These are phyloP conservation scores for Schwanniomyces etchellsii DNA, from an alignment of 1,139 yeast genomes.

Conservation along the genomic window DNA sequence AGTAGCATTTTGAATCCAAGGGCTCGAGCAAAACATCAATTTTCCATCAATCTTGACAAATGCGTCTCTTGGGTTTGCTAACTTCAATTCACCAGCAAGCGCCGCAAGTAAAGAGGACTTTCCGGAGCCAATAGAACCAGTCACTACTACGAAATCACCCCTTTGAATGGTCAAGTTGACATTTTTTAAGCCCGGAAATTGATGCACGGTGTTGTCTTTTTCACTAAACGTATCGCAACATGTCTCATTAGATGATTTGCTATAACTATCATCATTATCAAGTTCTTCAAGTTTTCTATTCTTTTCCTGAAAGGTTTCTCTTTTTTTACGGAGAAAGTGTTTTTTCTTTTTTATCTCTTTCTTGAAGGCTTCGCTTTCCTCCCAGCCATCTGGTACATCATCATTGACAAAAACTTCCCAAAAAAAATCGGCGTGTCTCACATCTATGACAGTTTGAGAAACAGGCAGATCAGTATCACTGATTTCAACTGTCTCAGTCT, in stretches of 20 bases:
- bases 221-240: conserved; percentile 7
- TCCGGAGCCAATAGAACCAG: conserved; percentile 40
- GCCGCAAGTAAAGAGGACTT: conserved; percentile 35
- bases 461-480: conserved; percentile 4
- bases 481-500: conserved; percentile 2
- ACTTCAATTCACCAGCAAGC: conserved; percentile 32
- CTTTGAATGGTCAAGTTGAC: conserved; percentile 22
- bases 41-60: conserved; percentile 21
- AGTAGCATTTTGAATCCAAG: conserved; percentile 45
- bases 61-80: conserved; percentile 21
- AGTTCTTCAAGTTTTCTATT: conserved; percentile 3
- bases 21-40: conserved; percentile 27
- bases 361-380: conserved; percentile 3
- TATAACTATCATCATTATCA: conserved; percentile 2
- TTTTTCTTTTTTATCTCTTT: conserved; percentile 13
- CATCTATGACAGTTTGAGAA: conserved; percentile 15
- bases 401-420: conserved; percentile 34
- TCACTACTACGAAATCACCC: conserved; percentile 31
- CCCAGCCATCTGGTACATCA: conserved; percentile 1
- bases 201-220: conserved; percentile 1
- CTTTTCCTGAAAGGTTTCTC: conserved; percentile 7
- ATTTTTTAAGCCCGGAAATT: conserved; percentile 27
- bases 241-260: conserved; percentile 11
- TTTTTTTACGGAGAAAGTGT: conserved; percentile 4
- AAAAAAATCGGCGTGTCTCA: conserved; percentile 25